Percentiles rank a stretch among this genome's conserved stretches.
These are phyloP conservation scores for Parachaetomium inaequale DNA, from an alignment of 495 filamentous ascomycete species.

Conservation along the genomic window DNA sequence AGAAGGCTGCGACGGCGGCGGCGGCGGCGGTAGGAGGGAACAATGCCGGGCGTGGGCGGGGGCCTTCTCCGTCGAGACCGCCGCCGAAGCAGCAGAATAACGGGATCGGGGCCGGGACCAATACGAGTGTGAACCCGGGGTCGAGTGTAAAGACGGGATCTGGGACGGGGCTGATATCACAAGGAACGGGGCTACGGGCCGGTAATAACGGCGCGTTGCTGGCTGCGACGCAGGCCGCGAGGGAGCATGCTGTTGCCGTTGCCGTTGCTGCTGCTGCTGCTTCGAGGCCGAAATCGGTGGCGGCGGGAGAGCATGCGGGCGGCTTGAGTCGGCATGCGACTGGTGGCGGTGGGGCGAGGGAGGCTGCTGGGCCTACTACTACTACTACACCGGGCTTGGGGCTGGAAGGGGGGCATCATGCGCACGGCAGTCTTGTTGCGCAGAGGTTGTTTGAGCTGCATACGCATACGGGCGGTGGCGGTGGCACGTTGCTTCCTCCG, in stretches of 20 bases:
- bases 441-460: conserved; percentile 19
- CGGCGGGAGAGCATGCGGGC: conserved; percentile 13
- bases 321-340: conserved; percentile 1
- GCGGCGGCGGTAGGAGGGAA: neutral
- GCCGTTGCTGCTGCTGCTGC: neutral
- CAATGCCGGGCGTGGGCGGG: neutral
- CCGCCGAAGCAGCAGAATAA: neutral
- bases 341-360: neutral
- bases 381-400: neutral
- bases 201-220: conserved; percentile 48
- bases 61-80: neutral
- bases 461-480: neutral
- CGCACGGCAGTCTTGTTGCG: conserved; percentile 2
- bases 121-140: neutral
- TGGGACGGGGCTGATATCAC: too few relatives aligned
- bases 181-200: conserved; percentile 15
- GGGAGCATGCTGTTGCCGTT: conserved; percentile 12
- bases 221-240: conserved; percentile 42
- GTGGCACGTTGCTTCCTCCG: conserved; percentile 19
- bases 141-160: too few relatives aligned
- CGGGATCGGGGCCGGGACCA: neutral
- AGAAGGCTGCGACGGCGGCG: neutral
- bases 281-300: conserved; percentile 3
- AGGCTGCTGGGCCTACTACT: neutral
- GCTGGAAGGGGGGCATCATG: neutral